A percentile compares a stretch with the other conserved stretches of the same genome.
These are phyloP conservation scores for Thuja plicata DNA, from an alignment of 83 land plant species.

Conservation along the genomic window DNA sequence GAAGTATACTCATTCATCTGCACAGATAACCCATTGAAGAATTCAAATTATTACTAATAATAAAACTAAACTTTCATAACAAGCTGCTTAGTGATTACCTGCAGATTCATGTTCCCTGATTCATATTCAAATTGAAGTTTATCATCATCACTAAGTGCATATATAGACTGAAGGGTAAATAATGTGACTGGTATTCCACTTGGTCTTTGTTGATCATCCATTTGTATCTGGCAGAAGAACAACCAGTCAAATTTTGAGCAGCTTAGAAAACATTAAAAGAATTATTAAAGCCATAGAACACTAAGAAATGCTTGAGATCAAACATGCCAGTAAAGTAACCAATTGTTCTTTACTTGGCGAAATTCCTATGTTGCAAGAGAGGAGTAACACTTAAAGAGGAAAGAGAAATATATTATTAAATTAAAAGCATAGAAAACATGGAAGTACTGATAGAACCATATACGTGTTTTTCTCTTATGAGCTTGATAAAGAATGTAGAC, in stretches of 20 bases:
- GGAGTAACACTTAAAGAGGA: too few species aligned
- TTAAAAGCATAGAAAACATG: too few species aligned
- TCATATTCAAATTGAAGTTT: conserved; percentile 92
- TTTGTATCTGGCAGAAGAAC: conserved; percentile 54
- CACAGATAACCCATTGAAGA: not conserved
- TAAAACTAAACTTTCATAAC: not conserved
- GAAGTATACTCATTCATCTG: conserved; percentile 59
- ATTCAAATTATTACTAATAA: not conserved
- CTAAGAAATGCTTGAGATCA: not conserved
- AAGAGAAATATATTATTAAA: too few species aligned
- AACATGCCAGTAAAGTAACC: not conserved
- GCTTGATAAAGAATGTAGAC: too few species aligned
- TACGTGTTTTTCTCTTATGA: too few species aligned
- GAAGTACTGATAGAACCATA: too few species aligned
- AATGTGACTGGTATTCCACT: conserved; percentile 86
- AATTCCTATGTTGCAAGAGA: not conserved
- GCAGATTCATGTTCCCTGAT: conserved; percentile 72
- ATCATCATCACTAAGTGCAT: conserved; percentile 84
- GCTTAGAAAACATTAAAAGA: not conserved
- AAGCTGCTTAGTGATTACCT: conserved; percentile 40
- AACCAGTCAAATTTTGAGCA: not conserved
- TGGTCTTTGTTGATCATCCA: conserved; percentile 88
- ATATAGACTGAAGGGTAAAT: conserved; percentile 87
- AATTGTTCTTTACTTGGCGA: not conserved
- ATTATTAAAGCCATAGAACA: not conserved